A percentile compares a stretch with the other conserved stretches of the same genome.
phyloP scores from a whole-genome alignment of 176 grass and related monocot species.

The Neostapfia colusana region DNA sequence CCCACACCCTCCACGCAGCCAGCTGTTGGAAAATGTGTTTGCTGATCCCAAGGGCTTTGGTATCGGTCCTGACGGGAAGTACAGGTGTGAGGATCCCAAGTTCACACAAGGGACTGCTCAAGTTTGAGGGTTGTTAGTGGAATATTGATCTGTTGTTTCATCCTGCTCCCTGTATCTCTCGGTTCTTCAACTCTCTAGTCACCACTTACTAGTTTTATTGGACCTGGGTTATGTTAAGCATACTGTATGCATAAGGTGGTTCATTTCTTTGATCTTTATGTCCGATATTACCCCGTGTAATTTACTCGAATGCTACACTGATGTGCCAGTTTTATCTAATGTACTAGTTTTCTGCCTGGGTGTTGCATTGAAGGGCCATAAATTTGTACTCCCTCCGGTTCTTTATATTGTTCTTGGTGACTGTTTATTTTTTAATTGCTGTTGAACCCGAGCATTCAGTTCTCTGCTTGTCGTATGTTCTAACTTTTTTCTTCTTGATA shows the following conservation, averaged over 20 bases:
- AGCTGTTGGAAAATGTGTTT: conserved; percentile 87
- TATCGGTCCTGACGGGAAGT: conserved; percentile 84
- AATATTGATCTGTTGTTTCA: conserved; percentile 1
- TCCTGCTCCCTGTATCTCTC: conserved; percentile 12
- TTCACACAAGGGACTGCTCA: conserved; percentile 90
- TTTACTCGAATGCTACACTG: neutral
- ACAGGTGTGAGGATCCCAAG: conserved; percentile 86
- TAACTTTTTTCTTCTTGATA: neutral
- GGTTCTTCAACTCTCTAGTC: neutral
- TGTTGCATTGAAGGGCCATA: no score
- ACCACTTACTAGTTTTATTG: conserved; percentile 40
- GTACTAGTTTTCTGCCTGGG: neutral
- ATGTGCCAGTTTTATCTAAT: conserved; percentile 24
- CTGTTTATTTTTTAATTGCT: no score
- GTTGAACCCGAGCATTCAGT: no score
- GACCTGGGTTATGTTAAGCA: conserved; percentile 13
- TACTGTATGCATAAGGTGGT: conserved; percentile 19
- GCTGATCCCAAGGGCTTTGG: conserved; percentile 94
- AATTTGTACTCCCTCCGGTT: no score
- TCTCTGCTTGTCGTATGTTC: neutral
- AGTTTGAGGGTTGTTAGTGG: conserved; percentile 52
- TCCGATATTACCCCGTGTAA: conserved; percentile 7
- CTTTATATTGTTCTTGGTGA: no score
- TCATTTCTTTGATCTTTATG: conserved; percentile 27
- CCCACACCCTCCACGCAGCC: conserved; percentile 77